Evolutionary conservation across 1,284 basidiomycete genomes (phyloP).

Genomic region (Austroboletus niveus): DNA sequence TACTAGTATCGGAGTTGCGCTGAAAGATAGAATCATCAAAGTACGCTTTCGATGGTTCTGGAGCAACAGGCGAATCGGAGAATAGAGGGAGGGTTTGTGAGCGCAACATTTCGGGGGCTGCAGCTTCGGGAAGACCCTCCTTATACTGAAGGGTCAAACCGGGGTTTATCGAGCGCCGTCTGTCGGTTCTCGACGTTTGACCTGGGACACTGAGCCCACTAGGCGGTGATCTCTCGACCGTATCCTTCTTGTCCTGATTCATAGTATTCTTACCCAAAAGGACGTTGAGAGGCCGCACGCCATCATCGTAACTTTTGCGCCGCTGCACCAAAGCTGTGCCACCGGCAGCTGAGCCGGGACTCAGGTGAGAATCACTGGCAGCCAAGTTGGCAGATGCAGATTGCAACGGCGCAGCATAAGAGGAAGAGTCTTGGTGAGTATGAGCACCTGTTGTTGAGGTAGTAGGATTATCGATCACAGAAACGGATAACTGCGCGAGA

Average conservation of each 20-base stretch:
- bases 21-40: constrained; percentile 19
- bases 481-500: neutral
- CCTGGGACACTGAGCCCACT: constrained; percentile 25
- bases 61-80: constrained; percentile 19
- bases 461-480: constrained; percentile 6
- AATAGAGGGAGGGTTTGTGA: constrained; percentile 30
- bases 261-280: constrained; percentile 34
- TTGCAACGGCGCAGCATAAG: constrained; percentile 11
- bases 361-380: constrained; percentile 16
- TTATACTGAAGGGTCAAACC: constrained; percentile 34
- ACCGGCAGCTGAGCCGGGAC: constrained; percentile 14
- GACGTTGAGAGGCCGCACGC: constrained; percentile 49
- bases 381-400: constrained; percentile 18
- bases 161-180: constrained; percentile 45
- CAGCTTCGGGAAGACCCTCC: constrained; percentile 29
- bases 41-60: constrained; percentile 15
- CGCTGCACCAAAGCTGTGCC: constrained; percentile 31
- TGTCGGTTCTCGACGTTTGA: constrained; percentile 34
- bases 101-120: constrained; percentile 37
- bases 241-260: constrained; percentile 9
- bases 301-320: constrained; percentile 60
- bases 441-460: constrained; percentile 10
- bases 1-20: constrained; percentile 20
- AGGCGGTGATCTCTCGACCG: constrained; percentile 2
- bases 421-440: neutral